Percentiles rank a stretch among this genome's conserved stretches.
Evolutionary conservation across 1,139 yeast genomes (phyloP).

Genomic region (Lodderomyces orthopsilosis): DNA sequence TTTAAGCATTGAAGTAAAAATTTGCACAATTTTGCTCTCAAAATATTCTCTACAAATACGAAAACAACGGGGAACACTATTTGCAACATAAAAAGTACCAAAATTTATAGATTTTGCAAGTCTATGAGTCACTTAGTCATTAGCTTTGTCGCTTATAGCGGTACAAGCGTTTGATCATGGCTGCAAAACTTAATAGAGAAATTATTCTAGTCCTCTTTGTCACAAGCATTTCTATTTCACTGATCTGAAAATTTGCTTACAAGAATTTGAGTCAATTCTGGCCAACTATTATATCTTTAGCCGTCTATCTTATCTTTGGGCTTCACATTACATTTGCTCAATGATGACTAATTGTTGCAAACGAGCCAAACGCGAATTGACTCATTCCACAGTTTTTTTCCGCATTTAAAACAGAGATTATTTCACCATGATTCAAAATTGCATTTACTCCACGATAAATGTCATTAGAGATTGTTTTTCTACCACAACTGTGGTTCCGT

Average conservation of each 20-base stretch:
- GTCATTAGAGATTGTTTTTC: slow-evolving; percentile 23
- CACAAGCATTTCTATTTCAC: no score
- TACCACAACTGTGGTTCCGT: slow-evolving; percentile 26
- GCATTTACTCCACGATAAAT: slow-evolving; percentile 8
- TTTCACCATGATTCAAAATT: neutral
- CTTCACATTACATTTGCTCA: neutral
- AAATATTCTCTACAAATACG: neutral
- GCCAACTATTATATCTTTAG: no score
- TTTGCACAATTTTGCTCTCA: neutral
- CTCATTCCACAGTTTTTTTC: neutral
- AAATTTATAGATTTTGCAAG: no score
- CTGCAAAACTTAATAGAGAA: no score
- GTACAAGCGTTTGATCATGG: no score
- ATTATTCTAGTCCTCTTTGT: no score
- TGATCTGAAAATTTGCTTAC: neutral
- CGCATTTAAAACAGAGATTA: neutral
- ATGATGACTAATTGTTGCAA: neutral
- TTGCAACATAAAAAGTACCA: no score
- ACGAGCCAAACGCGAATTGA: neutral
- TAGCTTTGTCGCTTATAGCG: no score
- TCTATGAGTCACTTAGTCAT: no score
- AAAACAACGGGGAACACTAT: no score
- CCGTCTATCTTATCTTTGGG: no score
- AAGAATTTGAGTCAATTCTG: neutral
- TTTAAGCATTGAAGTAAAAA: neutral